Evolutionary conservation across 176 grass and related monocot genomes (phyloP).

Genomic region (Bolboschoenus planiculmis): DNA sequence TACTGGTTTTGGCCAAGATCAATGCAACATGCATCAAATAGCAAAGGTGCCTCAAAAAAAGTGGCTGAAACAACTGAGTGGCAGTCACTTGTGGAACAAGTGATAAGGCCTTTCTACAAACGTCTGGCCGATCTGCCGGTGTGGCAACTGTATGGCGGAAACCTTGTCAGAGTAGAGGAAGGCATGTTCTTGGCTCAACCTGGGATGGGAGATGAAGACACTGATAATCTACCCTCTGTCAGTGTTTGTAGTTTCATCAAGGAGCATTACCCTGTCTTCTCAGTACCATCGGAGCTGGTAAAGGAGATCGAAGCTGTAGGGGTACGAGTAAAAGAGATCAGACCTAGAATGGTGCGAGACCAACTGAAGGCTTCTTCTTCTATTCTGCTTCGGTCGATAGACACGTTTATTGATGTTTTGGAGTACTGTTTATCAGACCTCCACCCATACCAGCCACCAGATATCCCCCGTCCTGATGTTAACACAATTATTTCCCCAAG

Average conservation of each 20-base stretch:
- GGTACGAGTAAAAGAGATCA: conserved; percentile 74
- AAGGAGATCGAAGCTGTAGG: conserved; percentile 87
- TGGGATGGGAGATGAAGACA: conserved; percentile 55
- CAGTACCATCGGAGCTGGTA: conserved; percentile 90
- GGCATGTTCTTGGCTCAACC: conserved; percentile 92
- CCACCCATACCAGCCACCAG: conserved; percentile 50
- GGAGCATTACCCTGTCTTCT: conserved; percentile 97
- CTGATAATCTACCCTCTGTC: conserved; percentile 63
- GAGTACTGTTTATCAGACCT: conserved; percentile 93
- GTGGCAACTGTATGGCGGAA: conserved; percentile 87
- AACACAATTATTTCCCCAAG: conserved; percentile 1
- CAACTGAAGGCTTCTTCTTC: conserved; percentile 81
- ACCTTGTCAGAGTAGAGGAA: conserved; percentile 91
- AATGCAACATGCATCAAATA: conserved; percentile 42
- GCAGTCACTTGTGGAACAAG: conserved; percentile 82
- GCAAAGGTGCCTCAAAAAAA: conserved; percentile 34
- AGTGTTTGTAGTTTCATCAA: conserved; percentile 99
- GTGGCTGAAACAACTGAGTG: conserved; percentile 67
- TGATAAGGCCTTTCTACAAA: conserved; percentile 89
- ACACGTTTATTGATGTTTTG: conserved; percentile 86
- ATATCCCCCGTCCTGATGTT: conserved; percentile 33
- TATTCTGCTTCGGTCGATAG: conserved; percentile 75
- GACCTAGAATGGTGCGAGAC: conserved; percentile 84
- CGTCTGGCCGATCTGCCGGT: conserved; percentile 89
- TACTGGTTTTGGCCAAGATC: conserved; percentile 97